Base-by-base conservation (phyloP, 2,329 filamentous ascomycete species). In the Ophiocordyceps camponoti-floridani region DNA sequence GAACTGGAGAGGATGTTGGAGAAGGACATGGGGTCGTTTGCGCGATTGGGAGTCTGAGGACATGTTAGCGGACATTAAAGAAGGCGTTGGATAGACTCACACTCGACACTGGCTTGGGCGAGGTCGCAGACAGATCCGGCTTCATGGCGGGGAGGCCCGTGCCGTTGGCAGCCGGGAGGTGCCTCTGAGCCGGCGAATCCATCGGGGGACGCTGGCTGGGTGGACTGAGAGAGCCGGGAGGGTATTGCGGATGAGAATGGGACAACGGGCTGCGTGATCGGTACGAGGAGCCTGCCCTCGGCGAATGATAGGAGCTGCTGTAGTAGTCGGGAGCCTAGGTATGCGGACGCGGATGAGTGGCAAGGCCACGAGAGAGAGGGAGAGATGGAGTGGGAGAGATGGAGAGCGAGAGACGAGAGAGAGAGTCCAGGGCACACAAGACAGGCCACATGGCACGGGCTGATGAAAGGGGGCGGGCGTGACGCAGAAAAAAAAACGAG, bases 21-120 rank as follows among this genome's bases (percentile, higher is more conserved):
- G 57, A 96, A 91, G 5, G 88, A 91, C 88, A 95, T 95, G 44
- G 88, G 83, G 58, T 94, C 84, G 47, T 82, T 80, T 38, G 80
- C 72, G 59, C 87, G 79, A 52, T 76, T 78, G 1, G 82, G 75
- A 43, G 82, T 82, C 75, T 87, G 59, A 14, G n/a, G 11, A 11
- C 2, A 11, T 10, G 42, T 47, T n/a, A 44, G 46, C 37, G 19
- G n/a, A 27, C 2, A 6, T 11, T 16, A 10, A 19, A 35, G 30
- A 26, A 40, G 33, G 46, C 26, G 47, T 7, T n/a, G 58, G 60
- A 48, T 59, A 65, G 61, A 45, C 57, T 62, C 43, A 60, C 54
- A 30, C 62, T 53, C 44, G 61, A 54, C 38, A 52, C 52, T n/a
- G 62, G 57, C 50, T 64, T 68, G 12, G 60, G 52, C 11, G 66